A percentile compares a stretch with the other conserved stretches of the same genome.
Evolutionary conservation across 2,329 filamentous ascomycete genomes (phyloP).

Genomic region (Colletotrichum tofieldiae): DNA sequence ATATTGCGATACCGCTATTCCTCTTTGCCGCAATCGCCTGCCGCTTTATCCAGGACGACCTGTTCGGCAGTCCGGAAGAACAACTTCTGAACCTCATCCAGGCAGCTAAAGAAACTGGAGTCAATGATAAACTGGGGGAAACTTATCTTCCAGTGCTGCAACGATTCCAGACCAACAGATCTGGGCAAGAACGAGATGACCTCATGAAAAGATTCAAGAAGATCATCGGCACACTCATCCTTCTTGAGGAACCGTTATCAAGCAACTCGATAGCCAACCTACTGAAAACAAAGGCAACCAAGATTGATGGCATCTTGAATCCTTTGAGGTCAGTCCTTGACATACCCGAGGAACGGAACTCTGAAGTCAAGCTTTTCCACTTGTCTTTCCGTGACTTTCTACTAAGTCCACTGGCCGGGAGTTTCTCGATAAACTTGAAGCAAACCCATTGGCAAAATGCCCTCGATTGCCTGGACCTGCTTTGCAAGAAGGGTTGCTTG

Average conservation of each 20-base stretch:
- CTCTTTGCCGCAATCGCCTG: constrained; percentile 44
- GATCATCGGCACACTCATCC: constrained; percentile 14
- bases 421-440: not conserved
- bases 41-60: constrained; percentile 26
- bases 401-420: not conserved
- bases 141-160: not conserved
- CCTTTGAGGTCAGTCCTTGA: constrained; percentile 7
- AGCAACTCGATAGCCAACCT: not conserved
- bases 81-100: not conserved
- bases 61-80: not conserved
- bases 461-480: not conserved
- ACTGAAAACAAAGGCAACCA: not conserved
- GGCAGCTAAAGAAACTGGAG: not conserved
- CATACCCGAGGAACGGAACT: not conserved
- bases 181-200: not conserved
- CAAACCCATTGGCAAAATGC: constrained; percentile 14
- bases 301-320: not conserved
- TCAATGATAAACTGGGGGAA: not conserved
- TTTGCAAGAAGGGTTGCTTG: too few relatives aligned
- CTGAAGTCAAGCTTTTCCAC: not conserved
- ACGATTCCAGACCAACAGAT: not conserved
- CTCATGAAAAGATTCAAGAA: not conserved
- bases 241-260: constrained; percentile 1
- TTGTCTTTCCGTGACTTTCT: constrained; percentile 25
- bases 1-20: constrained; percentile 43